Base-by-base conservation (phyloP, 2,329 filamentous ascomycete genomes). In the Fusarium graminum region DNA sequence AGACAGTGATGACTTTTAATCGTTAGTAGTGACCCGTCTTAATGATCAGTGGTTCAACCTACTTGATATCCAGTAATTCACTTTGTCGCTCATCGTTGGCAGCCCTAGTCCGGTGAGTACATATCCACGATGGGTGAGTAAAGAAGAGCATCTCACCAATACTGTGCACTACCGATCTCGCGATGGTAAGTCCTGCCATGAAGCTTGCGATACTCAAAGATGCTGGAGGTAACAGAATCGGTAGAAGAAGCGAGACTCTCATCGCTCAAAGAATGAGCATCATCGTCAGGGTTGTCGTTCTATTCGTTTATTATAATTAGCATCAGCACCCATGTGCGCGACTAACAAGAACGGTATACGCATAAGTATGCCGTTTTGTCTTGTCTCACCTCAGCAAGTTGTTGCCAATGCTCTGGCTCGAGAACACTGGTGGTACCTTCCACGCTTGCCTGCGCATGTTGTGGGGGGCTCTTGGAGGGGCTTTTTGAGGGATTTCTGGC, bases 181-280 rank as follows among this genome's bases (percentile, higher is more conserved):
- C 45, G 34, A 53, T 60, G 57, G n/a, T 60, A 60, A 3, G 57
- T 60, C 7, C 57, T 52, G 4, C 57, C 57, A 26, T 60, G 57
- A 3, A 60, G 34, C n/a, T 60, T 60, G 16, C 57, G 57, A 8
- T 60, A 60, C 19, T 60, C 57, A 6, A 53, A 60, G 6, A 60
- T 60, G 14, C 55, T 60, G 11, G 57, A 60, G 3, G 34, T 41
- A 1, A 60, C 28, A 3, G 57, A 60, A 16, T 59, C 57, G 16
- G 57, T 60, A 1, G 57, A 60, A 13, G 46, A 52, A 2, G 41
- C 13, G 3, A 60, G 28, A 6, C 57, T 60, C 4, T 60, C 26
- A 2, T 29, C 45, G 4, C 39, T 53, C 13, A 60, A 17, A 4
- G 57, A 60, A 41, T 60, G 34, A 30, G 45, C 34, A 14, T 60